Evolutionary conservation across 2,329 filamentous ascomycete species (phyloP).

Genomic region (Neurospora sp.): DNA sequence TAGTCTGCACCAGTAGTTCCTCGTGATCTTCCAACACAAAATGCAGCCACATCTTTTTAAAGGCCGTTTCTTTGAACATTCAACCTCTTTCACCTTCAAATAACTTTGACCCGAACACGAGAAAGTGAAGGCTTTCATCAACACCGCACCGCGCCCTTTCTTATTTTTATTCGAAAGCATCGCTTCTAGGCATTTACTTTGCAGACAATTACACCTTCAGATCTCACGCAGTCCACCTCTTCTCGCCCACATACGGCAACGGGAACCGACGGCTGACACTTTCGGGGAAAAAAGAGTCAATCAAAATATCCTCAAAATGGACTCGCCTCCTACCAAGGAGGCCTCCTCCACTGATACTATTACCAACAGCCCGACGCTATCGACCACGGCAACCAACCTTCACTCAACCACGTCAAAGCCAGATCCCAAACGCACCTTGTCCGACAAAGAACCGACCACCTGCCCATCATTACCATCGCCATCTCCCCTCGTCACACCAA

Average conservation of each 20-base stretch:
- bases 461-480: neutral
- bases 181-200: neutral
- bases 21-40: neutral
- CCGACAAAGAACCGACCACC: neutral
- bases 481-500: neutral
- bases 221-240: neutral
- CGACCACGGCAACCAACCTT: neutral
- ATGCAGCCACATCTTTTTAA: neutral
- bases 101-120: neutral
- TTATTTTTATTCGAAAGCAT: neutral
- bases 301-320: neutral
- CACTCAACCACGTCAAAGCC: neutral
- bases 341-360: neutral
- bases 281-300: neutral
- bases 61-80: neutral
- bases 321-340: neutral
- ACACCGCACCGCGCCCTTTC: neutral
- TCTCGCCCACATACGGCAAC: neutral
- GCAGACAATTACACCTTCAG: neutral
- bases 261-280: neutral
- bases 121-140: neutral
- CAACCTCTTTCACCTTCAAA: neutral
- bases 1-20: neutral
- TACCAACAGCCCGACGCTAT: neutral
- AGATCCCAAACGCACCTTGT: neutral